Evolutionary conservation across 345 rosid genomes (phyloP).

Genomic region (Eucalyptus tenuipes): DNA sequence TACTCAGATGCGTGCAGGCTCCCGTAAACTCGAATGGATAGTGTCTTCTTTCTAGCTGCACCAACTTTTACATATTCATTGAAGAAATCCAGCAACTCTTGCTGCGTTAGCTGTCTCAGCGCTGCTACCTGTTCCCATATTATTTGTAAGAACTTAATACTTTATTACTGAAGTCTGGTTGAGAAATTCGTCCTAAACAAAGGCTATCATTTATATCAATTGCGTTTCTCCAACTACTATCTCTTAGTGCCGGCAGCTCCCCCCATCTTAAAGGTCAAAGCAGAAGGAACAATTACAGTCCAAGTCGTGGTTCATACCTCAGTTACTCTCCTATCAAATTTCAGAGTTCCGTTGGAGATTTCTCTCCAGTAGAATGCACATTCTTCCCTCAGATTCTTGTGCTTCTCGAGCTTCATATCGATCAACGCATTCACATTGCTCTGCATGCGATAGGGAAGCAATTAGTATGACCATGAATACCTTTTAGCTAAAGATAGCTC

Average conservation of each 20-base stretch:
- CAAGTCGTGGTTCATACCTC: slow-evolving; percentile 35
- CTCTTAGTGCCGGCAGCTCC: not conserved
- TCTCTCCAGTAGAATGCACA: slow-evolving; percentile 65
- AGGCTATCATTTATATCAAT: not conserved
- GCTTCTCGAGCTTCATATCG: slow-evolving; percentile 86
- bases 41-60: slow-evolving; percentile 43
- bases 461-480: not conserved
- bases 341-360: slow-evolving; percentile 50
- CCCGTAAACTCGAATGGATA: slow-evolving; percentile 57
- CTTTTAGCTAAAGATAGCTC: not conserved
- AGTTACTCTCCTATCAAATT: slow-evolving; percentile 58
- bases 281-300: not conserved
- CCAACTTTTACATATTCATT: slow-evolving; percentile 55
- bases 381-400: slow-evolving; percentile 82
- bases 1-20: slow-evolving; percentile 37
- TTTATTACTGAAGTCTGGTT: not conserved
- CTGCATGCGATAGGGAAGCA: slow-evolving; percentile 16
- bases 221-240: not conserved
- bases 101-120: slow-evolving; percentile 45
- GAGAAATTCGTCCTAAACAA: not conserved
- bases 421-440: slow-evolving; percentile 69
- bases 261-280: not conserved
- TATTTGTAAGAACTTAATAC: not conserved
- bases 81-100: slow-evolving; percentile 70
- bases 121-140: slow-evolving; percentile 42